Percentiles rank a stretch among this genome's conserved stretches.
Conservation (phyloP, 768 basidiomycete species). For the Leccinum boreale region DNA sequence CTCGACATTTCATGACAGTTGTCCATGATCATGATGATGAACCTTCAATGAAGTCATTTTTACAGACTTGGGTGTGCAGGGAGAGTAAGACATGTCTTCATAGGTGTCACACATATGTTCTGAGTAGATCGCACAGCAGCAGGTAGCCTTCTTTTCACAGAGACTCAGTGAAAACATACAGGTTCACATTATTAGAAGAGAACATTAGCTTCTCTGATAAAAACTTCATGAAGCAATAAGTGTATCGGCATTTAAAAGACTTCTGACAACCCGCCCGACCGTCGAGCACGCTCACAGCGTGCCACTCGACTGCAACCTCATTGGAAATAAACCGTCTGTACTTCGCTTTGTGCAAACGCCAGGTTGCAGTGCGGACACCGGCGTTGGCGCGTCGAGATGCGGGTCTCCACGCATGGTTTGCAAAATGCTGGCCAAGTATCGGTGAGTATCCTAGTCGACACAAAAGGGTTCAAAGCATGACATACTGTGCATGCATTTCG, state of each 20-base stretch:
- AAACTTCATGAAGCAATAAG: not conserved
- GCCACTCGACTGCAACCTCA: constrained; percentile 17
- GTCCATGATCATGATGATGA: too few relatives aligned
- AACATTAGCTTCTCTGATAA: not conserved
- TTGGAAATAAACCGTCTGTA: constrained; percentile 64
- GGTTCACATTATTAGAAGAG: not conserved
- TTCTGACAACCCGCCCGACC: not conserved
- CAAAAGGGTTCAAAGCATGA: constrained; percentile 11
- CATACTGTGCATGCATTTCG: constrained; percentile 91
- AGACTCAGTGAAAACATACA: not conserved
- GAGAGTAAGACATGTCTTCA: too few relatives aligned
- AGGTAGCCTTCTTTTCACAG: too few relatives aligned
- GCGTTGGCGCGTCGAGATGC: constrained; percentile 84
- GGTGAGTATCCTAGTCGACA: not conserved
- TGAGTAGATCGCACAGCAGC: too few relatives aligned
- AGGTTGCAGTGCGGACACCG: constrained; percentile 91
- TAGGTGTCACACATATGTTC: too few relatives aligned
- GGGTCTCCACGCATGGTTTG: constrained; percentile 79
- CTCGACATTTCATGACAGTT: too few relatives aligned
- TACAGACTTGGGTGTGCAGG: too few relatives aligned
- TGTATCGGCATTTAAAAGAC: not conserved
- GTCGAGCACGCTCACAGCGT: not conserved
- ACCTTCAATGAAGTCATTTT: too few relatives aligned
- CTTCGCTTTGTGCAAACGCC: constrained; percentile 80
- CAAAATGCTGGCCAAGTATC: constrained; percentile 63